Percentiles rank a stretch among this genome's conserved stretches.
Evolutionary conservation across 371 early-diverging fungal species (phyloP).

Genomic region (Lichtheimia ramosa): DNA sequence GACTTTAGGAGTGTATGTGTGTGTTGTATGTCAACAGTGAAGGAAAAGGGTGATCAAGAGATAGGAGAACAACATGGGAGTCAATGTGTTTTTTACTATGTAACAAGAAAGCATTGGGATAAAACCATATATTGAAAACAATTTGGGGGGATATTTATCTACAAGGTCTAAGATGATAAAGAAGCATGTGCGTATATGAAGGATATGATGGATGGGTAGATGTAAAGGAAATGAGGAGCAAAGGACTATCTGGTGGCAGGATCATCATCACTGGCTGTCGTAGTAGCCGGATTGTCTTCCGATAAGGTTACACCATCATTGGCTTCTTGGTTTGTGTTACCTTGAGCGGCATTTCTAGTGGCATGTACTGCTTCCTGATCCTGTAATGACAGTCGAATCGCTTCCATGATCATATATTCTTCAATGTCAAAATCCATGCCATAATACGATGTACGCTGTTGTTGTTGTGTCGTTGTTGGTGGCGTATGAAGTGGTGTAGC

Average conservation of each 20-base stretch:
- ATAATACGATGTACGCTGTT: conserved; percentile 35
- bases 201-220: too few relatives aligned
- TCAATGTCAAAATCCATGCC: conserved; percentile 81
- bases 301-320: background rate
- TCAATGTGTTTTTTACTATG: too few relatives aligned
- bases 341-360: too few relatives aligned
- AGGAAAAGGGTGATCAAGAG: too few relatives aligned
- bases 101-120: too few relatives aligned
- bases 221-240: background rate
- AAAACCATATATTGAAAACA: too few relatives aligned
- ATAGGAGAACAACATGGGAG: too few relatives aligned
- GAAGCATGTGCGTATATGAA: too few relatives aligned
- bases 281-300: background rate
- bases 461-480: conserved; percentile 46
- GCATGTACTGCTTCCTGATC: conserved; percentile 57
- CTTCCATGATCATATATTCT: conserved; percentile 90
- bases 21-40: too few relatives aligned
- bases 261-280: background rate
- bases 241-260: background rate
- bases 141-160: too few relatives aligned
- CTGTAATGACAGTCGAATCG: conserved; percentile 73
- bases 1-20: too few relatives aligned
- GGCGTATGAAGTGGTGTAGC: conserved; percentile 52
- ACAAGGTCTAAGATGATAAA: too few relatives aligned
- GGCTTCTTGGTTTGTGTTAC: background rate